Percentiles rank a stretch among this genome's conserved stretches.
These are phyloP conservation scores for Przewalskia tangutica DNA, from an alignment of 257 asterid genomes.

Conservation along the genomic window DNA sequence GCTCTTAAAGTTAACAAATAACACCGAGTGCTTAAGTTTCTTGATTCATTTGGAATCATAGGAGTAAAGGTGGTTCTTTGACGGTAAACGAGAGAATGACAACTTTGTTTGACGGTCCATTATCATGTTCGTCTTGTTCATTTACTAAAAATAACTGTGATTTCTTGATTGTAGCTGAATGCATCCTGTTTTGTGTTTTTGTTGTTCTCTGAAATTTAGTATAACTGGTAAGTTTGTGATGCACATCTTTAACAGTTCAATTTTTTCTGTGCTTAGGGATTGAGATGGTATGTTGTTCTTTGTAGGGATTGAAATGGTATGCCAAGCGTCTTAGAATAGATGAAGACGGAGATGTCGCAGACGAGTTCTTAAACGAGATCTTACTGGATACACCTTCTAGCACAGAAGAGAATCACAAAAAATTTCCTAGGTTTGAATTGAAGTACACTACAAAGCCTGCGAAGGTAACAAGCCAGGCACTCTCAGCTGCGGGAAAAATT, in stretches of 20 bases:
- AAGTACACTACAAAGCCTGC: conserved; percentile 55
- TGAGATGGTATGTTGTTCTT: conserved; percentile 50
- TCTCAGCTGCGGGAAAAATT: conserved; percentile 55
- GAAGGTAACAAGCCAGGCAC: conserved; percentile 44
- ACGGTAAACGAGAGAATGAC: background rate
- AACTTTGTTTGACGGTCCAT: background rate
- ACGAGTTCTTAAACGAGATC: conserved; percentile 79
- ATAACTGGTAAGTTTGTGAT: background rate
- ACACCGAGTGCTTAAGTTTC: background rate
- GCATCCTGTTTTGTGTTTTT: background rate
- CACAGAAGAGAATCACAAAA: conserved; percentile 23
- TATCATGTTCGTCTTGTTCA: background rate
- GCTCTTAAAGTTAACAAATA: background rate
- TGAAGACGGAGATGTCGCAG: conserved; percentile 96
- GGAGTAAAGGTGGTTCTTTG: background rate
- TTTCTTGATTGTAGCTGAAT: background rate
- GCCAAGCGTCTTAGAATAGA: conserved; percentile 69
- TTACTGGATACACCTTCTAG: conserved; percentile 14
- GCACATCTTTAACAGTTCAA: background rate
- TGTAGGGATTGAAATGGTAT: conserved; percentile 32
- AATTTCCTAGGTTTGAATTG: conserved; percentile 48
- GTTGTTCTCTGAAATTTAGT: background rate
- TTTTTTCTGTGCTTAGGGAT: conserved; percentile 44
- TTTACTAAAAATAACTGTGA: background rate
- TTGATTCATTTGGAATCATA: background rate